phyloP scores from a whole-genome alignment of 1,139 yeast genomes.

The Candida mesenterica region DNA sequence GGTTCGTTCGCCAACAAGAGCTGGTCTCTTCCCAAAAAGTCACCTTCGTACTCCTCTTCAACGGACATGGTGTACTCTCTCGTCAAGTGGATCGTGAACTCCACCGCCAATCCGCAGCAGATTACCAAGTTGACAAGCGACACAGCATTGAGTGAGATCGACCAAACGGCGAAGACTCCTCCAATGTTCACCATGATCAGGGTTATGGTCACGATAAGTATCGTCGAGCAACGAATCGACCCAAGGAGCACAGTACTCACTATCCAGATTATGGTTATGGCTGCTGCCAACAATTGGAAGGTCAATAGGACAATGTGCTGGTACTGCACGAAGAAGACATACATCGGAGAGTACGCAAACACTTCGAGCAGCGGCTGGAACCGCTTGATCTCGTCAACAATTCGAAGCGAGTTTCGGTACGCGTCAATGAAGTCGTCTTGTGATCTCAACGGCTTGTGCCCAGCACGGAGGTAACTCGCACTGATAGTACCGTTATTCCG shows the following conservation, averaged over 20 bases:
- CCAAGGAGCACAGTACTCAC: constrained; percentile 64
- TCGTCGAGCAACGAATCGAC: constrained; percentile 56
- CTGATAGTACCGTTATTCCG: constrained; percentile 41
- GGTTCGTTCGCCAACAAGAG: neutral
- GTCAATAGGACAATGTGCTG: constrained; percentile 59
- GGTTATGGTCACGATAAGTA: constrained; percentile 57
- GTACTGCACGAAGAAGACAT: constrained; percentile 90
- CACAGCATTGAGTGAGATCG: constrained; percentile 82
- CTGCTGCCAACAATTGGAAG: constrained; percentile 51
- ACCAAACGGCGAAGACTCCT: constrained; percentile 76
- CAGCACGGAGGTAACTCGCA: constrained; percentile 71
- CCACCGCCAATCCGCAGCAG: constrained; percentile 90
- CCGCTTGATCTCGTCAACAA: constrained; percentile 55
- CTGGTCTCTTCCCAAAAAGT: constrained; percentile 1
- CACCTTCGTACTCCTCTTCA: constrained; percentile 2
- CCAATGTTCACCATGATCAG: constrained; percentile 72
- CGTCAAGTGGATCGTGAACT: constrained; percentile 85
- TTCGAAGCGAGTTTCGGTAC: constrained; percentile 68
- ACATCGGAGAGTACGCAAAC: constrained; percentile 91
- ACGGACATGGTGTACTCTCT: constrained; percentile 56
- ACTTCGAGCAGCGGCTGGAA: constrained; percentile 47
- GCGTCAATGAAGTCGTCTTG: constrained; percentile 84
- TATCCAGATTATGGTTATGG: constrained; percentile 53
- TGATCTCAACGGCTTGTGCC: constrained; percentile 79
- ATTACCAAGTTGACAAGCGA: constrained; percentile 84